Evolutionary conservation across 2,329 filamentous ascomycete genomes (phyloP), one percentile per base, ranked within the genome.

Genomic region (Pyrenochaeta sp.): DNA sequence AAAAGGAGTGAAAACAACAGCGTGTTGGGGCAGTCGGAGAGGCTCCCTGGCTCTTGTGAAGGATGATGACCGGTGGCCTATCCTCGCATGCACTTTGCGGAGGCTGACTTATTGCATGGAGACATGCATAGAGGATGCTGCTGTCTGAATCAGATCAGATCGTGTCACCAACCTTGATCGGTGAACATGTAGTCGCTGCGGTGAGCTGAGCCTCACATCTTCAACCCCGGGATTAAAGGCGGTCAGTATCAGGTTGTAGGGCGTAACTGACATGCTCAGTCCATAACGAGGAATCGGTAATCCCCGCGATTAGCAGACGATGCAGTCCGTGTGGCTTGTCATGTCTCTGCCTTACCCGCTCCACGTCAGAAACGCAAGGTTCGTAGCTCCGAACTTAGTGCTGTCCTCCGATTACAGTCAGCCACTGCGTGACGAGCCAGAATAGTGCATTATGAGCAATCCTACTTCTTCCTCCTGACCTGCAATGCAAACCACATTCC

Each of bases 101-200:
- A 42, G 42, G 29, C 41, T 48, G 44, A 47, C 17, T 35, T 8
- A 7, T 20, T 34, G 31, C n/a, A n/a, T n/a, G n/a, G n/a, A n/a
- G 13, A n/a, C 26, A 20, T 43, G 18, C 37, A 21, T 41, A 35
- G 22, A 36, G 28, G 37, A 44, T 21, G 21, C 39, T 39, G 22
- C 19, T 15, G 38, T 29, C 44, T 39, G 42, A 46, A 41, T 23
- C 26, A 50, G 46, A 52, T 57, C 42, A 52, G 52, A 51, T 53
- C 39, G 48, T 57, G 34, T 45, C 44, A 53, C 53, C 34, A 32
- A 41, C 44, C 26, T 39, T 54, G 43, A 53, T 57, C 47, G 55
- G 53, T 59, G 47, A 54, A 32, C 8, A 19, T 24, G 35, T 21
- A 15, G 21, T 9, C 14, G 19, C 17, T 37, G 40, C 35, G 29